Percentiles rank a stretch among this genome's conserved stretches.
Evolutionary conservation across 2,329 filamentous ascomycete species (phyloP).

Genomic region (Aspergillus proliferans): DNA sequence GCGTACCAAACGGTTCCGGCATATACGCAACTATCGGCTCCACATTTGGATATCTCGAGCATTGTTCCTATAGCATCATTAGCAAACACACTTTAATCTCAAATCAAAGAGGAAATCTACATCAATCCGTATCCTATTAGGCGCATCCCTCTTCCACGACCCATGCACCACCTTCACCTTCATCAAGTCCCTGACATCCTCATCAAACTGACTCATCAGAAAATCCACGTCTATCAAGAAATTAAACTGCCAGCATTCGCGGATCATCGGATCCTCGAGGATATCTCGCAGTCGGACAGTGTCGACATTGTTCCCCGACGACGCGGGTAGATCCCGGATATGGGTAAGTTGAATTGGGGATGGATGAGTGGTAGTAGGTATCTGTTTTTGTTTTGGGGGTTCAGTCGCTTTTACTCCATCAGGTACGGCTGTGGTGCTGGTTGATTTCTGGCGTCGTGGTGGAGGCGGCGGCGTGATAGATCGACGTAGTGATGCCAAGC

Average conservation of each 20-base stretch:
- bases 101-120: conserved; percentile 32
- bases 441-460: conserved; percentile 2
- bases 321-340: conserved; percentile 57
- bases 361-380: conserved; percentile 24
- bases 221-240: conserved; percentile 54
- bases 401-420: background rate
- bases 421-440: background rate
- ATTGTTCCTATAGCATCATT: conserved; percentile 48
- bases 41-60: conserved; percentile 59
- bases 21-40: conserved; percentile 67
- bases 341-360: conserved; percentile 69
- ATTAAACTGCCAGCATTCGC: conserved; percentile 55
- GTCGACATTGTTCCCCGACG: conserved; percentile 55
- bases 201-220: conserved; percentile 54
- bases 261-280: conserved; percentile 67
- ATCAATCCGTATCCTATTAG: conserved; percentile 51
- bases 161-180: conserved; percentile 57
- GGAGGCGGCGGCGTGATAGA: conserved; percentile 25
- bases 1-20: conserved; percentile 79
- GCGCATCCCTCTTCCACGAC: conserved; percentile 63
- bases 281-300: conserved; percentile 61
- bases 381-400: background rate
- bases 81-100: background rate
- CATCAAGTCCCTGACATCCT: conserved; percentile 48
- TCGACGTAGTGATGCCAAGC: conserved; percentile 23